phyloP scores from a whole-genome alignment of 768 basidiomycete genomes.

The Mrakia gelida region DNA sequence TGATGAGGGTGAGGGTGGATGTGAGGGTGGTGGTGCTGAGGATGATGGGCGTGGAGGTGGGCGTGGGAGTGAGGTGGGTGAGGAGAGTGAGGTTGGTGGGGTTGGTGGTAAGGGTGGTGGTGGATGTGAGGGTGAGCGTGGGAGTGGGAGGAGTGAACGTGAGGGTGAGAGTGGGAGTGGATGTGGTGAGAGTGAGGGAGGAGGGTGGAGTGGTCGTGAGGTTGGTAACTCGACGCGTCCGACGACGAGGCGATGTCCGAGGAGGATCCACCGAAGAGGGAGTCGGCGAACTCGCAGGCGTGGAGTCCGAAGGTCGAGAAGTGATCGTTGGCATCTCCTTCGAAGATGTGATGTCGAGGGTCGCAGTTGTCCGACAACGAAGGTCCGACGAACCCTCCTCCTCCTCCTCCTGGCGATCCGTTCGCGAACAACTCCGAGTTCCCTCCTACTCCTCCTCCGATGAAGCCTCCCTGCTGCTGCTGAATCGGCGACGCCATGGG shows the following conservation, averaged over 20 bases:
- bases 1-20: background rate
- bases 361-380: background rate
- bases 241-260: background rate
- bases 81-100: background rate
- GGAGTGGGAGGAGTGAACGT: background rate
- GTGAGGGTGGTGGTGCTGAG: background rate
- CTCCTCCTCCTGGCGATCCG: background rate
- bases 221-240: background rate
- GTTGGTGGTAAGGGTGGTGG: background rate
- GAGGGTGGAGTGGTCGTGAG: background rate
- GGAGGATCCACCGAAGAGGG: background rate
- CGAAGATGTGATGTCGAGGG: constrained; percentile 4
- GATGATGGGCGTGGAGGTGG: background rate
- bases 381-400: background rate
- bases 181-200: constrained; percentile 13
- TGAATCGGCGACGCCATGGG: background rate
- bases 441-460: background rate
- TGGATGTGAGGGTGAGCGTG: background rate
- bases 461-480: background rate
- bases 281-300: background rate
- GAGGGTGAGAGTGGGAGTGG: constrained; percentile 9
- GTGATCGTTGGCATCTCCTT: background rate
- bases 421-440: no score
- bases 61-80: background rate
- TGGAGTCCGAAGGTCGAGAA: background rate